Percentiles rank a stretch among this genome's conserved stretches.
phyloP scores from a whole-genome alignment of 345 rosid species.

The Linum trigynum region DNA sequence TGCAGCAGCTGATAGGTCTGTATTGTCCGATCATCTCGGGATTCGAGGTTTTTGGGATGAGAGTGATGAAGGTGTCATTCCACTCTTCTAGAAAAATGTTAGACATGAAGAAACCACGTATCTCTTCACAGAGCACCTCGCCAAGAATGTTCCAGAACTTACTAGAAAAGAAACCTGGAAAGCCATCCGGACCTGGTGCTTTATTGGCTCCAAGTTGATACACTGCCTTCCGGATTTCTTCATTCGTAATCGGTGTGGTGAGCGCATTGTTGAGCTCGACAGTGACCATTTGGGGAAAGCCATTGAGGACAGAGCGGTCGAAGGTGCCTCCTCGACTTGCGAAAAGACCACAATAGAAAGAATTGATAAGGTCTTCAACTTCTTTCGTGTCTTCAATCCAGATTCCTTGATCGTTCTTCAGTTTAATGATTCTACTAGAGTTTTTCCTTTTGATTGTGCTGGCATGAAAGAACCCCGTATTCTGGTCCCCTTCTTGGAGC shows the following conservation, averaged over 20 bases:
- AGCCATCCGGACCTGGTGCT: not conserved
- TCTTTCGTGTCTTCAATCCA: not conserved
- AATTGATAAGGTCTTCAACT: not conserved
- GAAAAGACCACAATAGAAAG: not conserved
- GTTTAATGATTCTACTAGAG: not conserved
- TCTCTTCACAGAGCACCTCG: no score
- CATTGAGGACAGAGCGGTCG: not conserved
- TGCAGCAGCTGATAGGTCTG: no score
- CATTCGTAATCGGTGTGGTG: not conserved
- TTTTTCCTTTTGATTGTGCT: not conserved
- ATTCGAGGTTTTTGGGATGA: no score
- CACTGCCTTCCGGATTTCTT: not conserved
- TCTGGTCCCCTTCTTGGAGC: not conserved
- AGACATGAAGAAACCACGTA: no score
- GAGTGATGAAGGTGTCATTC: no score
- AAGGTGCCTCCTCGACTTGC: not conserved
- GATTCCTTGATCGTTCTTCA: not conserved
- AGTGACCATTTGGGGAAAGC: not conserved
- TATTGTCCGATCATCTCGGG: no score
- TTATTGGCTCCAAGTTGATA: not conserved
- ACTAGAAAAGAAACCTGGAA: not conserved
- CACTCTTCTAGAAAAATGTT: no score
- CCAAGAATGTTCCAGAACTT: no score
- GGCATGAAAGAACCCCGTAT: not conserved
- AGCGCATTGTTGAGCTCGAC: not conserved